Evolutionary conservation across 192 early-diverging fungal genomes (phyloP).

Genomic region (Paraglomus occultum): DNA sequence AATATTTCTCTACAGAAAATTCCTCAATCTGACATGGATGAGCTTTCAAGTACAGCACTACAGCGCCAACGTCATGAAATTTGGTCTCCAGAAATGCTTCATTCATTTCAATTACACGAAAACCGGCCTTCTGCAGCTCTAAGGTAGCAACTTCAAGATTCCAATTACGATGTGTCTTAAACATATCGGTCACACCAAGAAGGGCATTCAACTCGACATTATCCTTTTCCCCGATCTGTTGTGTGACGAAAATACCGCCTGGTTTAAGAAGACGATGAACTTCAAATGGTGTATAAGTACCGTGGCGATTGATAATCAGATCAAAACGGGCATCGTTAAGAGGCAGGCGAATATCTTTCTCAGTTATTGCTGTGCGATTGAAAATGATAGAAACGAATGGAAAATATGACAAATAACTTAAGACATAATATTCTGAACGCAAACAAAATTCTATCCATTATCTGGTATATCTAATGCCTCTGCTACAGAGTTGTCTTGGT

Average conservation of each 20-base stretch:
- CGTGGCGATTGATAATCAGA: slow-evolving; percentile 34
- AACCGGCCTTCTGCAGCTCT: slow-evolving; percentile 23
- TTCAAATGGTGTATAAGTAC: slow-evolving; percentile 21
- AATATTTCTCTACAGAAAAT: slow-evolving; percentile 36
- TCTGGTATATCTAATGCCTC: too few species aligned
- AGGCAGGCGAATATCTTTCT: slow-evolving; percentile 27
- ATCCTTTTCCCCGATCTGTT: slow-evolving; percentile 35
- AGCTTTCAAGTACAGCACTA: slow-evolving; percentile 34
- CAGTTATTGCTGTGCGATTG: slow-evolving; percentile 10
- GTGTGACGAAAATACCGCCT: slow-evolving; percentile 32
- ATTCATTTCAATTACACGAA: slow-evolving; percentile 21
- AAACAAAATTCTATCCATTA: too few species aligned
- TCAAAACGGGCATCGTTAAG: slow-evolving; percentile 34
- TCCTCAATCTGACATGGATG: slow-evolving; percentile 33
- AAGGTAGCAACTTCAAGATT: slow-evolving; percentile 24
- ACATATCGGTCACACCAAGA: slow-evolving; percentile 30
- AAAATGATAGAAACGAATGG: not conserved
- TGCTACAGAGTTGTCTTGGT: too few species aligned
- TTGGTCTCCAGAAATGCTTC: slow-evolving; percentile 28
- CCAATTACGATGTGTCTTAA: slow-evolving; percentile 14
- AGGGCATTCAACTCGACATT: slow-evolving; percentile 30
- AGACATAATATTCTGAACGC: too few species aligned
- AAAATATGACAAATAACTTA: too few species aligned
- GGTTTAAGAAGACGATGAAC: slow-evolving; percentile 29
- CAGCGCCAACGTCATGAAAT: slow-evolving; percentile 38